Percentiles rank a stretch among this genome's conserved stretches.
phyloP scores from a whole-genome alignment of 2,329 filamentous ascomycete species.

The Saccharata proteae region DNA sequence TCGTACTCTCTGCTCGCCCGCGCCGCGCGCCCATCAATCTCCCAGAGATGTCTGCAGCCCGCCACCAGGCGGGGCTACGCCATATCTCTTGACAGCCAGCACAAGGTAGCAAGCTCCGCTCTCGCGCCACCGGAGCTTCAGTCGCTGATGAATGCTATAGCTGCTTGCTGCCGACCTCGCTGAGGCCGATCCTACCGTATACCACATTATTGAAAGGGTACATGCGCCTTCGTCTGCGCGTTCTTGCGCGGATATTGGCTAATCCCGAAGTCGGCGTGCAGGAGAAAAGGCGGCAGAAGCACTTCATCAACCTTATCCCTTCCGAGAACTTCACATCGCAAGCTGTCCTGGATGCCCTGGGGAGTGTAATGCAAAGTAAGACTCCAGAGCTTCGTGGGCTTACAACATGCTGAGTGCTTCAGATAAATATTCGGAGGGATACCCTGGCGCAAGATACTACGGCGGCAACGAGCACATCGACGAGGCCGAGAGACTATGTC shows the following conservation, averaged over 20 bases:
- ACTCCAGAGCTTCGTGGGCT: too few relatives aligned
- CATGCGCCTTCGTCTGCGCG: conserved; percentile 10
- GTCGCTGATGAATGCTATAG: conserved; percentile 34
- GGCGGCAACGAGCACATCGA: conserved; percentile 99
- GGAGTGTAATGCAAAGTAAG: conserved; percentile 39
- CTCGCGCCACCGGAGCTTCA: background rate
- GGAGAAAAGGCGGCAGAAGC: conserved; percentile 94
- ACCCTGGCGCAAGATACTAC: conserved; percentile 96
- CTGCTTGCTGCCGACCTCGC: conserved; percentile 68
- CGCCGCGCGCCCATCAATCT: conserved; percentile 8
- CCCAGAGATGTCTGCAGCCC: conserved; percentile 18
- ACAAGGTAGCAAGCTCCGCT: conserved; percentile 26
- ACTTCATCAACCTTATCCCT: conserved; percentile 98
- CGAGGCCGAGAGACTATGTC: conserved; percentile 87
- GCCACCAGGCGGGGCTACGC: conserved; percentile 25
- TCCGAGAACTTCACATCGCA: conserved; percentile 99
- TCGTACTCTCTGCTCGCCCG: conserved; percentile 22
- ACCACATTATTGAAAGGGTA: conserved; percentile 84
- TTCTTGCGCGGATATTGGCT: conserved; percentile 9
- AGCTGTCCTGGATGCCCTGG: conserved; percentile 93
- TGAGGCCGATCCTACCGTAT: conserved; percentile 77
- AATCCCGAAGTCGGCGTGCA: conserved; percentile 26
- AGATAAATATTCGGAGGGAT: conserved; percentile 98
- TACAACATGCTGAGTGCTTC: conserved; percentile 29
- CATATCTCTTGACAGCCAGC: conserved; percentile 34